Evolutionary conservation across 441 rosid genomes (phyloP), one percentile per base, ranked within the genome.

Genomic region (Hura crepitans): DNA sequence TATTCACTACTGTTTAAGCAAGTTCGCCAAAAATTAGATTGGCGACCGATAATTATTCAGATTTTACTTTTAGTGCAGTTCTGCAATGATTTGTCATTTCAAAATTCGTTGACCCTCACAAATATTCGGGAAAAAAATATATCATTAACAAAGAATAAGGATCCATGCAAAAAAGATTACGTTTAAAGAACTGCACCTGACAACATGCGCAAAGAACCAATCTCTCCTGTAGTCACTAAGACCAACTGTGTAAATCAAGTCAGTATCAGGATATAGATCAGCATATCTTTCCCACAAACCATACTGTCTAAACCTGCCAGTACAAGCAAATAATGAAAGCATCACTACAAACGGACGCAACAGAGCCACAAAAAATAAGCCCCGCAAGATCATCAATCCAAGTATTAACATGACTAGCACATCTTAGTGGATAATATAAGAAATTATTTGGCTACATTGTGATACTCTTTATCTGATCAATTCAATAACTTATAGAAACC

Each of bases 151-250:
- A 56, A 55, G 22, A 55, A 51, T 6, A 31, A 50, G 31, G 46
- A 10, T 72, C 68, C 35, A 14, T 22, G 56, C 39, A 59, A 65
- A 25, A 23, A 71, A 35, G 7, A 35, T 35, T 55, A 15, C 6
- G 15, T 27, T 51, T 20, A 59, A 53, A 60, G 74, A 75, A 53
- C 8, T 13, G 17, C 30, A 86, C 94, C 96, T 89, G 67, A 82
- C 84, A 69, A 89, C 88, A 62, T 87, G 93, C 30, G 85, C 90
- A 53, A 81, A 87, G 76, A 87, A 87, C 92, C 92, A 85, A 51
- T 85, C 92, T 68, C 67, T 85, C 58, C 65, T 65, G 50, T 85
- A 83, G 73, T 87, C 78, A 56, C 86, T 80, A 13, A 69, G 65
- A 22, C 85, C 90, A 64, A 87, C 77, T n/a, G 81, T 84, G 78